Conservation (phyloP, 2,329 filamentous ascomycete species). For the Fusarium falciforme region DNA sequence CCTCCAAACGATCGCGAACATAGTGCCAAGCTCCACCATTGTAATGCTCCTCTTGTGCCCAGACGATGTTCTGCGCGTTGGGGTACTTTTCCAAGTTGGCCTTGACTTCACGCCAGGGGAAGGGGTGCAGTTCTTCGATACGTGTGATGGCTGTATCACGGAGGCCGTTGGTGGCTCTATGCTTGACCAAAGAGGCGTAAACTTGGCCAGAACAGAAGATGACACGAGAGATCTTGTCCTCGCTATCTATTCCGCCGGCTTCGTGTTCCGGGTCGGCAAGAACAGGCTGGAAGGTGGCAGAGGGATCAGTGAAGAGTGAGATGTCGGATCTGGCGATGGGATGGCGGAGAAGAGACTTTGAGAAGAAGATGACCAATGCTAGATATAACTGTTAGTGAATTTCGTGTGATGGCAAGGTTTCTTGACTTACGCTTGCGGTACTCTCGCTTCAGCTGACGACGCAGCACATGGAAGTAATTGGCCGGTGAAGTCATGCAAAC, state of each 20-base stretch:
- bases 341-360: constrained; percentile 94
- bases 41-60: constrained; percentile 43
- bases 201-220: constrained; percentile 95
- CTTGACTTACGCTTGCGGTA: constrained; percentile 82
- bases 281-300: constrained; percentile 90
- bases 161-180: constrained; percentile 22
- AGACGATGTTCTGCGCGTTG: constrained; percentile 35
- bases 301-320: constrained; percentile 86
- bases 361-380: constrained; percentile 98
- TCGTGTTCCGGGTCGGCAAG: constrained; percentile 88
- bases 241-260: constrained; percentile 74
- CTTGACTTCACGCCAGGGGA: constrained; percentile 38
- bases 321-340: constrained; percentile 87
- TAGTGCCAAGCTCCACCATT: constrained; percentile 44
- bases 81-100: constrained; percentile 37
- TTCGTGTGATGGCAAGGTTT: no score
- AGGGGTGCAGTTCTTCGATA: constrained; percentile 42
- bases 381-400: constrained; percentile 22
- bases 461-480: constrained; percentile 94
- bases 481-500: constrained; percentile 93
- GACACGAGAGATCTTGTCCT: constrained; percentile 89
- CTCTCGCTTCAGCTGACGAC: constrained; percentile 96
- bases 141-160: constrained; percentile 33
- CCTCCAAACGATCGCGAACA: constrained; percentile 36
- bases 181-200: constrained; percentile 64